These are phyloP conservation scores for Bromus sterilis DNA, from an alignment of 176 grass and related monocot genomes.

Conservation along the genomic window DNA sequence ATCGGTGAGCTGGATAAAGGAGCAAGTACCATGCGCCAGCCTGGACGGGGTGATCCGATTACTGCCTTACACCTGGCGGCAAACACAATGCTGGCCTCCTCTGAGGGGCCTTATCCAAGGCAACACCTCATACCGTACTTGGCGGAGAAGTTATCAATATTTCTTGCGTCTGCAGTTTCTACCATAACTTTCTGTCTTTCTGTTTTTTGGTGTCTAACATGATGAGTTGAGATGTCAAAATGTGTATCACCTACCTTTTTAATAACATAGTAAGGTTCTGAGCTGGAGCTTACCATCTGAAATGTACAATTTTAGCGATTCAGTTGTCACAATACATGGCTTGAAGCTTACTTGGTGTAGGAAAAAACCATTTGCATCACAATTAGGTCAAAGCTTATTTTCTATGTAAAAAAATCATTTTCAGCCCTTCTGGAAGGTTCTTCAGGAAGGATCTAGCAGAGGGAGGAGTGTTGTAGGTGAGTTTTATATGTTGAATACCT, in stretches of 20 bases:
- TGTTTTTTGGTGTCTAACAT: background rate
- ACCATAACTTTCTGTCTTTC: background rate
- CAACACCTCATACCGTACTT: background rate
- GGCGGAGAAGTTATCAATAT: background rate
- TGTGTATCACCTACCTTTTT: background rate
- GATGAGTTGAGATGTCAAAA: background rate
- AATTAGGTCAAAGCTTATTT: background rate
- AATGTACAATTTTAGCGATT: background rate
- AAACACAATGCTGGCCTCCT: too few species aligned
- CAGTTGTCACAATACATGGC: background rate
- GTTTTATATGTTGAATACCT: conserved; percentile 20
- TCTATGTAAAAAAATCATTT: conserved; percentile 2
- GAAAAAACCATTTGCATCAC: background rate
- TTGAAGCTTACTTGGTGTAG: background rate
- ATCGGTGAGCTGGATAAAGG: background rate
- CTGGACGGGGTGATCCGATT: too few species aligned
- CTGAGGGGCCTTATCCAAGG: too few species aligned
- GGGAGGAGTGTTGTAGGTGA: conserved; percentile 91
- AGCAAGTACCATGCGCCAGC: background rate
- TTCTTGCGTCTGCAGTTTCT: background rate
- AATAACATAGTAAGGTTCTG: background rate
- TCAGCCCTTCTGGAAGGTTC: conserved; percentile 96
- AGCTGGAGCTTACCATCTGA: background rate
- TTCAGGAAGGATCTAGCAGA: conserved; percentile 94
- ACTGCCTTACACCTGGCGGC: too few species aligned